phyloP scores from a whole-genome alignment of 345 rosid genomes.

The Gossypium australe region DNA sequence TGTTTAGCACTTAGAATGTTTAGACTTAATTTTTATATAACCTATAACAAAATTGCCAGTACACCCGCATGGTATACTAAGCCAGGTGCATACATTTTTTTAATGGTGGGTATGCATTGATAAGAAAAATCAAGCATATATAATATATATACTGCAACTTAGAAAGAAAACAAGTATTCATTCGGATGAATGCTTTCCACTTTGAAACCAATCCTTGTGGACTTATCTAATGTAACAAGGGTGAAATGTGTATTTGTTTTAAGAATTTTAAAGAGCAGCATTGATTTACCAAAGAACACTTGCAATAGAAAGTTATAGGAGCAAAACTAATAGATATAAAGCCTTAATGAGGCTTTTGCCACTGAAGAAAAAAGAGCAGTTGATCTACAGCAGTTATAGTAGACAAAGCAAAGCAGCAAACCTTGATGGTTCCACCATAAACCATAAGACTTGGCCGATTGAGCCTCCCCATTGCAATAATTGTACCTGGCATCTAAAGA shows the following conservation, averaged over 20 bases:
- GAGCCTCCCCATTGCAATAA: slow-evolving; percentile 99
- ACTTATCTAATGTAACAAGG: background rate
- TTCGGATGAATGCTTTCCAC: background rate
- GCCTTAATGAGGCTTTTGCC: background rate
- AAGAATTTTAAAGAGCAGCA: background rate
- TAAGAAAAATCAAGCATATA: background rate
- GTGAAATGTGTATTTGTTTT: background rate
- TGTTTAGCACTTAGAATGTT: background rate
- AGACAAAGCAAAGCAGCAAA: slow-evolving; percentile 20
- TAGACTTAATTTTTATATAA: background rate
- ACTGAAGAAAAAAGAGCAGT: background rate
- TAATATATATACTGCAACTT: background rate
- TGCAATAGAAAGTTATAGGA: background rate
- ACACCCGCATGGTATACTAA: background rate
- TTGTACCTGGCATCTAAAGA: slow-evolving; percentile 94
- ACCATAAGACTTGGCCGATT: slow-evolving; percentile 93
- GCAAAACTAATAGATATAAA: background rate
- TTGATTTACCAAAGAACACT: background rate
- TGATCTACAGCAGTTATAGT: background rate
- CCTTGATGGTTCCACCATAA: slow-evolving; percentile 98
- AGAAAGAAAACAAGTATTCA: background rate
- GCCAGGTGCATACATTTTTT: background rate
- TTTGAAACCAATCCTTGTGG: background rate
- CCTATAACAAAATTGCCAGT: background rate
- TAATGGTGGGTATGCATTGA: background rate